These are phyloP conservation scores for Beauveria sp. DNA, from an alignment of 2,329 filamentous ascomycete genomes.

Conservation along the genomic window DNA sequence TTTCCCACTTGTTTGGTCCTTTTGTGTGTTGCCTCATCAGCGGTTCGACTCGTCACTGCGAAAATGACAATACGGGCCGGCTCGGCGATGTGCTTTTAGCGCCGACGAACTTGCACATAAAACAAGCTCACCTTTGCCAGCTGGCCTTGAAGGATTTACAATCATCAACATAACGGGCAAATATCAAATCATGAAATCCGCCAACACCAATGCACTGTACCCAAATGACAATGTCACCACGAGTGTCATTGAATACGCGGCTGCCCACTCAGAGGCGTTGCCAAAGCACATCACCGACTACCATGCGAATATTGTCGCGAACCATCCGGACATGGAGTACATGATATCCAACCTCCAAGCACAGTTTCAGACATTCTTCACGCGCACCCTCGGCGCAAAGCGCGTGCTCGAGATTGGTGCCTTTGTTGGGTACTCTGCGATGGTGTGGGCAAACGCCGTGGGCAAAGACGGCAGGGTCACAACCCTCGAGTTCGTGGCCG, in stretches of 20 bases:
- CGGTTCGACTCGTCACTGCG: neutral
- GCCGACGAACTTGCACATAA: neutral
- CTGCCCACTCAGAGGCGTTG: conserved; percentile 32
- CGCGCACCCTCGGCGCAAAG: conserved; percentile 29
- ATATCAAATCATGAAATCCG: conserved; percentile 27
- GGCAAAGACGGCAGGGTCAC: conserved; percentile 31
- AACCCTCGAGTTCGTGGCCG: conserved; percentile 36
- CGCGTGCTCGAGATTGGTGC: conserved; percentile 35
- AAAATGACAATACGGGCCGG: neutral
- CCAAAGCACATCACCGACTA: conserved; percentile 33
- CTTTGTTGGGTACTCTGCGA: conserved; percentile 33
- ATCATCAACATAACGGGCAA: neutral
- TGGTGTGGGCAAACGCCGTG: conserved; percentile 34
- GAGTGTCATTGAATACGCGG: conserved; percentile 36
- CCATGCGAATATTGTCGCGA: conserved; percentile 23
- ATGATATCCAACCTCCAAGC: conserved; percentile 29
- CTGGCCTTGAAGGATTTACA: neutral
- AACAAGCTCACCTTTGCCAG: neutral
- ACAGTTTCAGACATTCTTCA: conserved; percentile 27
- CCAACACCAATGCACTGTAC: conserved; percentile 32
- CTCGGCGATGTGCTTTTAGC: conserved; percentile 2
- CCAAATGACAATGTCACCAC: conserved; percentile 32
- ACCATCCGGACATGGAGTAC: conserved; percentile 18
- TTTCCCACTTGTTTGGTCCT: neutral
- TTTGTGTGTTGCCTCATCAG: neutral